Evolutionary conservation across 345 rosid genomes (phyloP).

Genomic region (Euphorbia tirucalli): DNA sequence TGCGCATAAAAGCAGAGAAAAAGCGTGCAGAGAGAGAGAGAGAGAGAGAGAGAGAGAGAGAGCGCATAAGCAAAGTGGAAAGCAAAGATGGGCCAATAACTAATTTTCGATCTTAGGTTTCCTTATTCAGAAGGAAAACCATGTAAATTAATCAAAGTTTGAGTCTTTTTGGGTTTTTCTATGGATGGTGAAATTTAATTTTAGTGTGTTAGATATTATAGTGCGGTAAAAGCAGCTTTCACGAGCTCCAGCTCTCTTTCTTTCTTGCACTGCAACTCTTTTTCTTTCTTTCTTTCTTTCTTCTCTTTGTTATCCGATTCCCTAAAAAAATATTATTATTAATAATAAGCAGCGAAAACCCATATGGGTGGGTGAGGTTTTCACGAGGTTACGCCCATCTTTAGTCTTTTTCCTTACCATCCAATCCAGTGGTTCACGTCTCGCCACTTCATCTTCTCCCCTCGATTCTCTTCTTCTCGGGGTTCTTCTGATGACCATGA

Average conservation of each 20-base stretch:
- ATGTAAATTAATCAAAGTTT: not conserved
- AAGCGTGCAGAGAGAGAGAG: not conserved
- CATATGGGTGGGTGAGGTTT: slow-evolving; percentile 34
- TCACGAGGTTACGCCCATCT: slow-evolving; percentile 44
- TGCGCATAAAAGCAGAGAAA: not conserved
- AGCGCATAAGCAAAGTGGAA: too few relatives aligned
- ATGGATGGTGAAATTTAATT: not conserved
- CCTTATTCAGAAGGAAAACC: not conserved
- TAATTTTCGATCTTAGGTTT: not conserved
- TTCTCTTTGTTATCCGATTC: too few relatives aligned
- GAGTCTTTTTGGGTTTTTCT: not conserved
- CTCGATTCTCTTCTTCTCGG: slow-evolving; percentile 17
- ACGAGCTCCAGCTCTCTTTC: slow-evolving; percentile 29
- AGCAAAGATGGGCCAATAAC: too few relatives aligned
- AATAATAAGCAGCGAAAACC: slow-evolving; percentile 10
- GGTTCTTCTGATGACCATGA: slow-evolving; percentile 7
- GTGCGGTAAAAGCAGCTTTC: not conserved
- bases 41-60: too few relatives aligned
- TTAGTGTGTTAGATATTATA: not conserved
- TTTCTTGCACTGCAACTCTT: slow-evolving; percentile 17
- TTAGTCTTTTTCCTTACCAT: slow-evolving; percentile 35
- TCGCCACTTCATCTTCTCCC: slow-evolving; percentile 25
- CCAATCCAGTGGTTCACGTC: slow-evolving; percentile 21
- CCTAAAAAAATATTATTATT: not conserved
- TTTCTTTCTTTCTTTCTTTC: not conserved